Evolutionary conservation across 345 rosid species (phyloP), one percentile per base, ranked within the genome.

Genomic region (Turnera subulata): DNA sequence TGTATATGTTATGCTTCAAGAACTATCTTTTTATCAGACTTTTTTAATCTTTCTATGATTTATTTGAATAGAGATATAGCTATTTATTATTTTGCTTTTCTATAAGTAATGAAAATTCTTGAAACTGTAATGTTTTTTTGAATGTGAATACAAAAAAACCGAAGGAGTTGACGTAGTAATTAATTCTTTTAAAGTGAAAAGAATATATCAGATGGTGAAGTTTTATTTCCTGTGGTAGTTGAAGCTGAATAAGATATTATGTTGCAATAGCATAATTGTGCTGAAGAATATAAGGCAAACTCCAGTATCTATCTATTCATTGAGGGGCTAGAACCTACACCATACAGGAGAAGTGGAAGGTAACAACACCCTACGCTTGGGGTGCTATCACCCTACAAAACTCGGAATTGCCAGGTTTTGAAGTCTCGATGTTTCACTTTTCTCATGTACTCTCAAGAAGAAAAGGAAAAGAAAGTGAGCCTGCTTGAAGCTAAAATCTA

Each of bases 181-280:
- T n/a, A n/a, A n/a, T n/a, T n/a, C n/a, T n/a, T n/a, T n/a, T n/a
- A n/a, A n/a, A 42, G 38, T 44, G 22, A 33, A 58, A 53, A n/a
- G 19, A 25, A 17, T 11, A 5, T 43, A 21, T 44, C 22, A 42
- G 66, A 62, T 53, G 58, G 51, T n/a, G 58, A 32, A n/a, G 59
- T 62, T 68, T 59, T 55, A 50, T 61, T 64, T 64, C 46, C 21
- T 56, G 37, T 12, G 57, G 77, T 65, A n/a, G 74, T 54, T n/a
- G n/a, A n/a, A n/a, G n/a, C n/a, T 76, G 62, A 58, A 53, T 56
- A 52, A 47, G 38, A 46, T 15, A 23, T 59, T 26, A 61, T 35
- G 55, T 66, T 64, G 33, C 14, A 46, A 26, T 6, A 11, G 20
- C 58, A 69, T 63, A 25, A 66, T 50, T 54, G 43, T 21, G 15